Percentiles rank a stretch among this genome's conserved stretches.
Conservation (phyloP, 2,329 filamentous ascomycete genomes). For the Penicillium sp. region DNA sequence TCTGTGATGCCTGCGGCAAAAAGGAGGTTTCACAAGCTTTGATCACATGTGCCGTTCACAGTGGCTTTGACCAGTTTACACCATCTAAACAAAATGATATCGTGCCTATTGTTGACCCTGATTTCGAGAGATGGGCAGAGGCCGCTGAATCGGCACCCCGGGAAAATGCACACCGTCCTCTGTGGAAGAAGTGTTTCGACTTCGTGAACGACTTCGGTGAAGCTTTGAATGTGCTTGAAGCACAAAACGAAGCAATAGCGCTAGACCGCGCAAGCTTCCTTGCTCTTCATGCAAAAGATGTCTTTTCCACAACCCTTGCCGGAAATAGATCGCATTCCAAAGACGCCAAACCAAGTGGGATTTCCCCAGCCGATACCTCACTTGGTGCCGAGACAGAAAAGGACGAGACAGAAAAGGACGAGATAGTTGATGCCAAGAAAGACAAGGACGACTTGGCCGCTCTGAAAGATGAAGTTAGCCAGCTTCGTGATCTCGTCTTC, state of each 20-base stretch:
- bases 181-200: slow-evolving; percentile 31
- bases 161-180: slow-evolving; percentile 16
- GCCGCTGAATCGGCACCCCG: slow-evolving; percentile 20
- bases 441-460: slow-evolving; percentile 23
- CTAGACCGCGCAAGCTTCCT: slow-evolving; percentile 20
- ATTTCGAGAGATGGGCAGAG: slow-evolving; percentile 27
- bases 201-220: slow-evolving; percentile 31
- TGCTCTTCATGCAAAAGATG: slow-evolving; percentile 23
- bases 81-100: slow-evolving; percentile 29
- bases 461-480: slow-evolving; percentile 28
- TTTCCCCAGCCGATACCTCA: background rate
- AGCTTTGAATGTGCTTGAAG: slow-evolving; percentile 22
- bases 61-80: slow-evolving; percentile 31
- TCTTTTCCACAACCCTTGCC: slow-evolving; percentile 22
- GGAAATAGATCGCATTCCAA: slow-evolving; percentile 2
- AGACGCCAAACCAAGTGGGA: background rate
- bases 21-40: slow-evolving; percentile 29
- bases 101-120: slow-evolving; percentile 19
- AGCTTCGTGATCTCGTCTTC: slow-evolving; percentile 29
- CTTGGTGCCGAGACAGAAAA: slow-evolving; percentile 6
- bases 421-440: slow-evolving; percentile 10
- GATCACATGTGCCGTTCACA: slow-evolving; percentile 33
- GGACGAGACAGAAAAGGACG: slow-evolving; percentile 24
- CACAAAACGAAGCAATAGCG: slow-evolving; percentile 12
- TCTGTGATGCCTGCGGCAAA: slow-evolving; percentile 35